Evolutionary conservation across 495 filamentous ascomycete genomes (phyloP).

Genomic region (Neurospora sublineolata): DNA sequence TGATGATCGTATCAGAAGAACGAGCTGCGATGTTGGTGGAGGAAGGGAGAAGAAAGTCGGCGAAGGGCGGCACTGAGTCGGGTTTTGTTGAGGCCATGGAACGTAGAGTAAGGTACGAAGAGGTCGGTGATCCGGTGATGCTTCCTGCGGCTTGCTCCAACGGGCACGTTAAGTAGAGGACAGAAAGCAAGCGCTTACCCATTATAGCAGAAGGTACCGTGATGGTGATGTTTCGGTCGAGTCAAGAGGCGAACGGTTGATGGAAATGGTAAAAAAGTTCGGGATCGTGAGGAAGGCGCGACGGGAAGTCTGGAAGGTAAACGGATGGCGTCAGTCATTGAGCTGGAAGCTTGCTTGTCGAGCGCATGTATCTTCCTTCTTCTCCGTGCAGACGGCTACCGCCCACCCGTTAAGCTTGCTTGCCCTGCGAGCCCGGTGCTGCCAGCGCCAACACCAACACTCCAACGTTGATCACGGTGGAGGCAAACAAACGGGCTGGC

Average conservation of each 20-base stretch:
- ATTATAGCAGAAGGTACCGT: constrained; percentile 23
- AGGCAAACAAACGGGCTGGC: not conserved
- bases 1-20: constrained; percentile 8
- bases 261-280: not conserved
- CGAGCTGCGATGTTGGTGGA: constrained; percentile 11
- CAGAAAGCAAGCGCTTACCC: constrained; percentile 36
- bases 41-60: constrained; percentile 3
- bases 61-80: constrained; percentile 1
- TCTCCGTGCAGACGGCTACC: not conserved
- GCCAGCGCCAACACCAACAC: not conserved
- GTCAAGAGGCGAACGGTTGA: not conserved
- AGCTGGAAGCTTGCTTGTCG: not conserved
- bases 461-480: not conserved
- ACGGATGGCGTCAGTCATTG: constrained; percentile 14
- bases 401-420: not conserved
- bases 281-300: constrained; percentile 16
- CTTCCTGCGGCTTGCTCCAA: constrained; percentile 18
- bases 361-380: not conserved
- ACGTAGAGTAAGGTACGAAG: constrained; percentile 12
- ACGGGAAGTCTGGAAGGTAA: constrained; percentile 14
- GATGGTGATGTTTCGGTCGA: not conserved
- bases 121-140: constrained; percentile 14
- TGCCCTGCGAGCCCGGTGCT: not conserved
- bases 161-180: constrained; percentile 17
- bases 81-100: constrained; percentile 5